phyloP scores from a whole-genome alignment of 257 asterid species.

The Coffea canephora region DNA sequence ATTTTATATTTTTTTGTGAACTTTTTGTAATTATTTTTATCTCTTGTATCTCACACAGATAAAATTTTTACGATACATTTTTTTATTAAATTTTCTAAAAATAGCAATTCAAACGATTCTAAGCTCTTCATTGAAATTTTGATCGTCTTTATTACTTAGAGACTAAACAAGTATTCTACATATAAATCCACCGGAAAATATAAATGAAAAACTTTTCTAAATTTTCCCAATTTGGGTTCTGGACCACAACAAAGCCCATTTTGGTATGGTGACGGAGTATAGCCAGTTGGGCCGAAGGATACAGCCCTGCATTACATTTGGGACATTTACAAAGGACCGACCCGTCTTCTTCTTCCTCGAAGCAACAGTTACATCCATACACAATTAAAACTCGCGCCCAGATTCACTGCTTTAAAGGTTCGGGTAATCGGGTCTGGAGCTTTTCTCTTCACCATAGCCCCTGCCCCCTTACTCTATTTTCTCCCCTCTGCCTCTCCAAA shows the following conservation, averaged over 20 bases:
- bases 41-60: too few species aligned
- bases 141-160: too few species aligned
- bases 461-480: neutral
- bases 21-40: too few species aligned
- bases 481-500: neutral
- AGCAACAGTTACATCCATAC: neutral
- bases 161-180: too few species aligned
- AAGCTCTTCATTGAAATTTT: too few species aligned
- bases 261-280: neutral
- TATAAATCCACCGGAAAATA: too few species aligned
- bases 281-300: neutral
- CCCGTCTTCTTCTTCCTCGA: slow-evolving; percentile 3
- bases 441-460: slow-evolving; percentile 17
- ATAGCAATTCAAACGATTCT: too few species aligned
- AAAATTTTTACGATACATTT: too few species aligned
- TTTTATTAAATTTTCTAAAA: too few species aligned
- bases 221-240: neutral
- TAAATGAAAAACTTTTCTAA: neutral
- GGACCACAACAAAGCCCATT: neutral
- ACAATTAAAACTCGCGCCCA: slow-evolving; percentile 28
- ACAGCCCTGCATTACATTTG: neutral
- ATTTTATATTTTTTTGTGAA: too few species aligned
- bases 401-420: slow-evolving; percentile 18
- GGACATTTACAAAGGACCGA: neutral
- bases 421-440: slow-evolving; percentile 28